phyloP scores from a whole-genome alignment of 768 basidiomycete genomes.

The Boletus rufocinnamomeus region DNA sequence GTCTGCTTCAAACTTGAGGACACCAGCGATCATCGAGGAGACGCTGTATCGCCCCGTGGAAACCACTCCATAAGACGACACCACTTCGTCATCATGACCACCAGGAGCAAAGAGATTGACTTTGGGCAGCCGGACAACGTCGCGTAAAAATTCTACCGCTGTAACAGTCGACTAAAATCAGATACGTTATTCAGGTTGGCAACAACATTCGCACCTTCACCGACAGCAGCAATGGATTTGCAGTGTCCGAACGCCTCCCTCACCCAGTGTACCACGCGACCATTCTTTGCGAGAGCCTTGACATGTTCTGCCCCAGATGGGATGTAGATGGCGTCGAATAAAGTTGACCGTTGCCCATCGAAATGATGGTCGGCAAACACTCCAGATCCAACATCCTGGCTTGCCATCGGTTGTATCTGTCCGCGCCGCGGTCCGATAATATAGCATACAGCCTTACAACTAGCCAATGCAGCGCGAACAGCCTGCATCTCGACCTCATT shows the following conservation, averaged over 20 bases:
- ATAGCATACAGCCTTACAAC: slow-evolving; percentile 57
- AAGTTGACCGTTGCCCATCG: slow-evolving; percentile 77
- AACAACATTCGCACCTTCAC: slow-evolving; percentile 45
- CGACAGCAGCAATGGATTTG: slow-evolving; percentile 79
- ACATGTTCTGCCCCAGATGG: slow-evolving; percentile 67
- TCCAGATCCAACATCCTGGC: slow-evolving; percentile 29
- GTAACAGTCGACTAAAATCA: background rate
- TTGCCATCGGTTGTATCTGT: slow-evolving; percentile 39
- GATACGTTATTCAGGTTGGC: background rate
- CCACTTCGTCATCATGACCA: slow-evolving; percentile 39
- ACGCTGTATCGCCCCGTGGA: slow-evolving; percentile 55
- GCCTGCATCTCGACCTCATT: slow-evolving; percentile 58
- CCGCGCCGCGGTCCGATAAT: slow-evolving; percentile 71
- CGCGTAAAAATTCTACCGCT: slow-evolving; percentile 53
- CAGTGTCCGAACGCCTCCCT: slow-evolving; percentile 86
- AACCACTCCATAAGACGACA: slow-evolving; percentile 61
- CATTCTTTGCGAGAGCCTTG: slow-evolving; percentile 58
- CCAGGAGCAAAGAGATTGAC: slow-evolving; percentile 43
- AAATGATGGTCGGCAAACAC: slow-evolving; percentile 67
- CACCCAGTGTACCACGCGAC: slow-evolving; percentile 78
- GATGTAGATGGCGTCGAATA: slow-evolving; percentile 83
- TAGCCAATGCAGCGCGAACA: slow-evolving; percentile 54
- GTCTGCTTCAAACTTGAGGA: slow-evolving; percentile 43
- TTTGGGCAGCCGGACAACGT: slow-evolving; percentile 47
- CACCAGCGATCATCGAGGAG: slow-evolving; percentile 41